Conservation (phyloP, 345 rosid genomes). For the Citrus trifoliata region DNA sequence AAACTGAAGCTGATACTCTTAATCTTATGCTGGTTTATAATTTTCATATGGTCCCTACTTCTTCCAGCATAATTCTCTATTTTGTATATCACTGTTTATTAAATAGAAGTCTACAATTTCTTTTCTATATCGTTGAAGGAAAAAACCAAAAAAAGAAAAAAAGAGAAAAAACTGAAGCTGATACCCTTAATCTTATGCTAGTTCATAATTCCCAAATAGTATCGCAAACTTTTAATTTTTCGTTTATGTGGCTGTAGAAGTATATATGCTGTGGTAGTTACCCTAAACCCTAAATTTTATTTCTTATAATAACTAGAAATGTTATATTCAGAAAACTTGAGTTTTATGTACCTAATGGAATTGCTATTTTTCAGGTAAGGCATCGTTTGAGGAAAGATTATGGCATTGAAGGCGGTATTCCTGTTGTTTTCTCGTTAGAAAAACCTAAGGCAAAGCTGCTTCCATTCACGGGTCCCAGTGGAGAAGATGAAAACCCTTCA, state of each 20-base stretch:
- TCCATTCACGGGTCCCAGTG: constrained; percentile 82
- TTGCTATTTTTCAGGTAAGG: constrained; percentile 56
- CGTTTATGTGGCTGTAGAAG: background rate
- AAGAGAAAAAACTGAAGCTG: no score
- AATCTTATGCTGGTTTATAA: no score
- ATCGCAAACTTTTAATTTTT: background rate
- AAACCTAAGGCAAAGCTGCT: constrained; percentile 93
- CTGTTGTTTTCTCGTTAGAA: constrained; percentile 86
- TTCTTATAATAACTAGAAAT: background rate
- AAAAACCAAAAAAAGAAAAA: no score
- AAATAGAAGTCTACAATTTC: no score
- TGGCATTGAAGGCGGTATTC: constrained; percentile 93
- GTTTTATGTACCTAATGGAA: constrained; percentile 2
- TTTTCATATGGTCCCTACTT: no score
- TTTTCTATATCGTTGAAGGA: no score
- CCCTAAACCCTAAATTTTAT: no score
- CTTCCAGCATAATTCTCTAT: no score
- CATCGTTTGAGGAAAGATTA: constrained; percentile 78
- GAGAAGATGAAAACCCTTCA: constrained; percentile 81
- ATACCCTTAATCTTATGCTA: no score
- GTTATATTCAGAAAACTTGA: background rate
- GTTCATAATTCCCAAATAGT: no score
- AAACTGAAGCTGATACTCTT: no score
- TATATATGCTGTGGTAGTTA: background rate
- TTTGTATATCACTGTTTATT: no score